A percentile compares a stretch with the other conserved stretches of the same genome.
Conservation (phyloP, 768 basidiomycete species). For the Rhodocollybia butyracea region DNA sequence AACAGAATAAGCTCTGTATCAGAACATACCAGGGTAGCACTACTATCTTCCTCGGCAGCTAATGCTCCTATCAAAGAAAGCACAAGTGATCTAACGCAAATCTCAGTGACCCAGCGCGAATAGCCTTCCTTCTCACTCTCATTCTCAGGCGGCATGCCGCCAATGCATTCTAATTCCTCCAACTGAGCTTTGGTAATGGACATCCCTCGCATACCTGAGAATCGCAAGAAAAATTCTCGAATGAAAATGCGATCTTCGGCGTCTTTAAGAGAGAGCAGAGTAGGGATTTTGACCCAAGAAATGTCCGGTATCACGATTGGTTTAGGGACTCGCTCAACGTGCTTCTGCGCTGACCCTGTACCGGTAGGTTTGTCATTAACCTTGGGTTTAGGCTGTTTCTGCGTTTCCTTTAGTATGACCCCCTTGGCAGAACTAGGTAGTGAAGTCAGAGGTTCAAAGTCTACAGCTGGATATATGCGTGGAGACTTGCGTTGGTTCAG, state of each 20-base stretch:
- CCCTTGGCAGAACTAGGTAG: not conserved
- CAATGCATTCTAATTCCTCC: conserved; percentile 63
- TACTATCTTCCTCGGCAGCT: conserved; percentile 37
- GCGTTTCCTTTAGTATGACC: too few species aligned
- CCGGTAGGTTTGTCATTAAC: not conserved
- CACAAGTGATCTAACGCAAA: conserved; percentile 61
- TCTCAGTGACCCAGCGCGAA: conserved; percentile 61
- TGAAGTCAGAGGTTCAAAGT: not conserved
- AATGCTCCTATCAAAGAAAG: conserved; percentile 57
- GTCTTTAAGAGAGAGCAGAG: conserved; percentile 39
- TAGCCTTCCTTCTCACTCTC: conserved; percentile 37
- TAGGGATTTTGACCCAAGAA: conserved; percentile 51
- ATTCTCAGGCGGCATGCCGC: conserved; percentile 27
- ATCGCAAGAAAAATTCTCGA: conserved; percentile 72
- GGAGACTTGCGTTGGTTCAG: not conserved
- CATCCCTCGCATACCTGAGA: conserved; percentile 48
- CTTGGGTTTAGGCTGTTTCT: too few species aligned
- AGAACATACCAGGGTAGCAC: conserved; percentile 32
- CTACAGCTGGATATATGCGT: not conserved
- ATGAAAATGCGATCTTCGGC: conserved; percentile 65
- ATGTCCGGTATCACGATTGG: conserved; percentile 40
- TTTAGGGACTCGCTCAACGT: conserved; percentile 18
- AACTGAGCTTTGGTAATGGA: conserved; percentile 41
- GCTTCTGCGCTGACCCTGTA: not conserved
- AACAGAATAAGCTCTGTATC: not conserved